Conservation (phyloP, 768 basidiomycete genomes). For the Tylopilus plumbeoviolaceoides region DNA sequence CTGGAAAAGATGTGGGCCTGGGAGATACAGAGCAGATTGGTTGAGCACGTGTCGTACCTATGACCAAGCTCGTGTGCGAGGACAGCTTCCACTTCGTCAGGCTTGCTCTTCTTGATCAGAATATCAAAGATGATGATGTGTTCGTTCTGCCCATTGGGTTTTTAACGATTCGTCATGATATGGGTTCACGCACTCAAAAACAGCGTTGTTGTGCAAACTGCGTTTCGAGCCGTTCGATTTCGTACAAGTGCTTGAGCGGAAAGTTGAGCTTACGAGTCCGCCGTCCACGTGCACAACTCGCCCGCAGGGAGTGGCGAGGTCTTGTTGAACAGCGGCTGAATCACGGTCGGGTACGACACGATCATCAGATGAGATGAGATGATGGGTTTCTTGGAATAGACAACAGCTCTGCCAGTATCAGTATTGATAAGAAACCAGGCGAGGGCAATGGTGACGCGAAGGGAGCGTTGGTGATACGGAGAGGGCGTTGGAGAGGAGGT, state of each 20-base stretch:
- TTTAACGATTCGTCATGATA: conserved; percentile 7
- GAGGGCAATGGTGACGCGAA: too few relatives aligned
- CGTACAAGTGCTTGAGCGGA: conserved; percentile 85
- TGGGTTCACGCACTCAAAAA: conserved; percentile 90
- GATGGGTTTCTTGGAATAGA: too few relatives aligned
- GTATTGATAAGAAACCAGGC: too few relatives aligned
- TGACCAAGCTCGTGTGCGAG: conserved; percentile 96
- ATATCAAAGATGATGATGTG: conserved; percentile 98
- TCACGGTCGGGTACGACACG: too few relatives aligned
- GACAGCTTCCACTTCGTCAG: conserved; percentile 94
- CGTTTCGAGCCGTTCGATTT: conserved; percentile 97
- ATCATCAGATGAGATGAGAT: too few relatives aligned
- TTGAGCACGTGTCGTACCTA: conserved; percentile 91
- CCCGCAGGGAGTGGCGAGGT: too few relatives aligned
- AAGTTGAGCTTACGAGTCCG: too few relatives aligned
- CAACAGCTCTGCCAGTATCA: too few relatives aligned
- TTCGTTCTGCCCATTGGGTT: conserved; percentile 54
- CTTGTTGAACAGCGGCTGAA: too few relatives aligned
- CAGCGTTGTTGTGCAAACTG: conserved; percentile 94
- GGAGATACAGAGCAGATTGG: conserved; percentile 80
- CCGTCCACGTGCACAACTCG: too few relatives aligned
- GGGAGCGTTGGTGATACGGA: too few relatives aligned
- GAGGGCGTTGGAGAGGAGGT: too few relatives aligned
- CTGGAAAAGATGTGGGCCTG: conserved; percentile 88
- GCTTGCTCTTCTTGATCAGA: conserved; percentile 84